A percentile compares a stretch with the other conserved stretches of the same genome.
phyloP scores from a whole-genome alignment of 805 yeast genomes.

The Jamesozyma spencerorum region DNA sequence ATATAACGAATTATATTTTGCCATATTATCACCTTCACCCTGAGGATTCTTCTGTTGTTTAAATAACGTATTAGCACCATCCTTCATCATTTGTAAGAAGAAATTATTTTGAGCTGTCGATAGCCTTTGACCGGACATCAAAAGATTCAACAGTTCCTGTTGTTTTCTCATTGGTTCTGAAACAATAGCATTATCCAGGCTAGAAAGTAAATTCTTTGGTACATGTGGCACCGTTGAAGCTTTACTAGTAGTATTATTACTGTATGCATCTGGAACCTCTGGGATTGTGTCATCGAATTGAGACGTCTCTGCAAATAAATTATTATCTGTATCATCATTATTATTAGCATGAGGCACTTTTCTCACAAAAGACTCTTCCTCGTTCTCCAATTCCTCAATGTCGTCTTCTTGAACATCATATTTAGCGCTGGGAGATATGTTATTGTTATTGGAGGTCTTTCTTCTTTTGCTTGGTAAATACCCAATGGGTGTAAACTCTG shows the following conservation, averaged over 20 bases:
- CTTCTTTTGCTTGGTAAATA: conserved; percentile 16
- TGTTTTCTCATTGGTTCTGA: conserved; percentile 29
- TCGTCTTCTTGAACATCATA: not conserved
- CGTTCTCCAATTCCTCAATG: conserved; percentile 2
- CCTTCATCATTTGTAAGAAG: conserved; percentile 12
- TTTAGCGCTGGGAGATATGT: conserved; percentile 3
- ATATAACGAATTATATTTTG: conserved; percentile 11
- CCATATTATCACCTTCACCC: conserved; percentile 4
- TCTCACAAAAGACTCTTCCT: conserved; percentile 8
- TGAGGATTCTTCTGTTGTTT: conserved; percentile 15
- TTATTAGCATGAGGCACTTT: conserved; percentile 8
- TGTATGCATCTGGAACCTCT: conserved; percentile 7
- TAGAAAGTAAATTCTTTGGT: conserved; percentile 14
- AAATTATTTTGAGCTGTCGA: conserved; percentile 24
- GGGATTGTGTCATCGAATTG: conserved; percentile 29
- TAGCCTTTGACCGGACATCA: conserved; percentile 22
- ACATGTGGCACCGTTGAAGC: not conserved
- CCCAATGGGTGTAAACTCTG: conserved; percentile 39
- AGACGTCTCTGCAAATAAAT: conserved; percentile 25
- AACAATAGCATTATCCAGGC: conserved; percentile 15
- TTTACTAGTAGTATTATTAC: conserved; percentile 1
- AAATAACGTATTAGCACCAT: conserved; percentile 7
- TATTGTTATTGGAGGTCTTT: not conserved
- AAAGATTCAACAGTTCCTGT: conserved; percentile 18
- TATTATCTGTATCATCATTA: conserved; percentile 2